Evolutionary conservation across 2,329 filamentous ascomycete species (phyloP), one percentile per base, ranked within the genome.

Genomic region (Exophiala alcalophila): DNA sequence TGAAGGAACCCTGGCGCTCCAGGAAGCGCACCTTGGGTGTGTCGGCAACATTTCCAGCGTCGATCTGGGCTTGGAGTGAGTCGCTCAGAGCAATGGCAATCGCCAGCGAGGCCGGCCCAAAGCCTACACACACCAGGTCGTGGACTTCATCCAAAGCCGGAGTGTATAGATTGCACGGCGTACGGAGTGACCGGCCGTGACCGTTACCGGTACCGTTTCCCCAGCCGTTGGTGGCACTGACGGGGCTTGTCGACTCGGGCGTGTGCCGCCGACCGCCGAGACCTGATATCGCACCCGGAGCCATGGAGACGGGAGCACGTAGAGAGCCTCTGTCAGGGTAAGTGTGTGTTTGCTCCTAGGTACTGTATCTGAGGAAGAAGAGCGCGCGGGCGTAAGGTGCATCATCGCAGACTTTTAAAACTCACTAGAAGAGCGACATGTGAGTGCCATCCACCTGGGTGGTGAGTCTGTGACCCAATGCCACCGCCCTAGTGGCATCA

Each of bases 41-140:
- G 58, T 41, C 62, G 59, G 5, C 68, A 37, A 23, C 65, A 57
- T 49, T 60, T 65, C 26, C 65, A 64, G 44, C 72, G 65, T 25
- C 59, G 57, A 32, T 51, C 12, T 44, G 36, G 4, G 23, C 43
- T 20, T 48, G 36, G 23, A 47, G 75, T 56, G 29, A 68, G 64
- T 97, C 91, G 64, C 94, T 83, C 28, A 96, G 76, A 16, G 92
- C 90, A 43, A 95, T 84, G 10, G 87, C 91, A 50, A 97, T 84
- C 12, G 90, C 84, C 24, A 97, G 74, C 47, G 88, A 92, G 19
- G 91, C 91, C 14, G 91, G 91, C 5, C 91, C 91, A 61, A 97
- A 97, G 16, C 91, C 91, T 42, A 95, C 80, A 65, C 89, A 95
- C 55, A 97, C 72, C 39, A 97, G 72, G 64, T 97, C 91, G 62